These are phyloP conservation scores for Colletotrichum sp. DNA, from an alignment of 2,329 filamentous ascomycete genomes.

Conservation along the genomic window DNA sequence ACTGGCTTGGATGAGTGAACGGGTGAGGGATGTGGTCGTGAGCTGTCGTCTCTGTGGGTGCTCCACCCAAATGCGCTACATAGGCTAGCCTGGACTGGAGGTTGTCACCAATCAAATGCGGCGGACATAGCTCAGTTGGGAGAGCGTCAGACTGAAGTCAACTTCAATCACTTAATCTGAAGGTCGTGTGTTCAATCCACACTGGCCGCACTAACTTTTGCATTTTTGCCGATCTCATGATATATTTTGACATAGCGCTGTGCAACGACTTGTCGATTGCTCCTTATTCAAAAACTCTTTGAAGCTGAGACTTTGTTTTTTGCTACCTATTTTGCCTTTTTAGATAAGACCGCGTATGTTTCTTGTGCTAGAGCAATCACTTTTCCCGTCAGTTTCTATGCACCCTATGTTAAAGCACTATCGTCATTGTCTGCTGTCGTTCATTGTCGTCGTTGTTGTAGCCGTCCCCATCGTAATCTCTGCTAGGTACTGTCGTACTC, in stretches of 20 bases:
- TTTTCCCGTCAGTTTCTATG: neutral
- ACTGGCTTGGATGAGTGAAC: neutral
- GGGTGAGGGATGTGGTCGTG: neutral
- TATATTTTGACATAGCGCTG: neutral
- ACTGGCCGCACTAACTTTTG: constrained; percentile 7
- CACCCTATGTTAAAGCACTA: neutral
- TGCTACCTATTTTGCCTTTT: too few species aligned
- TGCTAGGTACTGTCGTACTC: neutral
- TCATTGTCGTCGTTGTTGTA: neutral
- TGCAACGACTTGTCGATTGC: too few species aligned
- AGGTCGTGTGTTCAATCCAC: constrained; percentile 22
- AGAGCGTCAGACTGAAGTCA: constrained; percentile 21
- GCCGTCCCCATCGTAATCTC: neutral
- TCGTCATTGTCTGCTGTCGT: neutral
- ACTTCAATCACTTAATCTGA: constrained; percentile 21
- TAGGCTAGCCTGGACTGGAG: rapidly evolving
- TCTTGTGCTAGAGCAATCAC: neutral
- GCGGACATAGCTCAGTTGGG: constrained; percentile 21
- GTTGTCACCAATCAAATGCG: neutral
- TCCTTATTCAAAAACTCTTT: too few species aligned
- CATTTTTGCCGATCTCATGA: neutral
- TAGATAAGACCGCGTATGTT: neutral
- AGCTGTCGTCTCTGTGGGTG: neutral
- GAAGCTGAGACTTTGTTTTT: too few species aligned
- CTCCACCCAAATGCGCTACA: rapidly evolving